Evolutionary conservation across 2,329 filamentous ascomycete genomes (phyloP), one percentile per base, ranked within the genome.

Genomic region (Colletotrichum acutatum): DNA sequence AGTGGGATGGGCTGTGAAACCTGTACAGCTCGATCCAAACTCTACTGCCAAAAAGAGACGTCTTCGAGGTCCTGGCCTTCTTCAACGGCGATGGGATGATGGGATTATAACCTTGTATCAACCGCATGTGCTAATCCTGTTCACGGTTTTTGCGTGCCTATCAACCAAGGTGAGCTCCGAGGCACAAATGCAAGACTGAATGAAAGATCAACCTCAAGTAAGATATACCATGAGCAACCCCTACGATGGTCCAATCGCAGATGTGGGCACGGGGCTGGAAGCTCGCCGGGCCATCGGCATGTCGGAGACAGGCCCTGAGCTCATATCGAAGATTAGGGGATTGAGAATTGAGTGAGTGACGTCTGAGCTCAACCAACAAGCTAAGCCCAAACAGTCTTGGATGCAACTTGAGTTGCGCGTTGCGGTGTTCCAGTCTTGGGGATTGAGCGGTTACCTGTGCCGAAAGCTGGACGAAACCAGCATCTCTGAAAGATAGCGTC

Each of bases 21-120:
- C 30, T 32, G 59, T 57, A 24, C 56, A 66, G 54, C 54, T 60
- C 42, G 62, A 54, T 62, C 68, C 53, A 66, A 54, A 59, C 62
- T 34, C 24, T 56, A 16, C 32, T 49, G n/a, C 28, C 49, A 16
- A 22, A 42, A 30, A 30, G 22, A 37, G 37, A 58, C 37, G n/a
- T 53, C 34, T 61, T 70, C 34, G n/a, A 22, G 53, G 53, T 70
- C 42, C 53, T 22, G 42, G 42, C 42, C 42, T n/a, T 22, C 2
- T 8, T n/a, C 42, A n/a, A n/a, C 19, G 42, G 19, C 32, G 54
- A 71, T 71, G 64, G 64, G 64, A 71, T 49, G 34, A 60, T 67
- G 42, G 24, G 28, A 53, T 30, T 19, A 26, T 49, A 71, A 60
- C 68, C 63, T 71, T 71, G 68, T 57, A 56, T 60, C 4, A 64